Base-by-base conservation (phyloP, 768 basidiomycete species). In the Termitomyces eurrhizus region DNA sequence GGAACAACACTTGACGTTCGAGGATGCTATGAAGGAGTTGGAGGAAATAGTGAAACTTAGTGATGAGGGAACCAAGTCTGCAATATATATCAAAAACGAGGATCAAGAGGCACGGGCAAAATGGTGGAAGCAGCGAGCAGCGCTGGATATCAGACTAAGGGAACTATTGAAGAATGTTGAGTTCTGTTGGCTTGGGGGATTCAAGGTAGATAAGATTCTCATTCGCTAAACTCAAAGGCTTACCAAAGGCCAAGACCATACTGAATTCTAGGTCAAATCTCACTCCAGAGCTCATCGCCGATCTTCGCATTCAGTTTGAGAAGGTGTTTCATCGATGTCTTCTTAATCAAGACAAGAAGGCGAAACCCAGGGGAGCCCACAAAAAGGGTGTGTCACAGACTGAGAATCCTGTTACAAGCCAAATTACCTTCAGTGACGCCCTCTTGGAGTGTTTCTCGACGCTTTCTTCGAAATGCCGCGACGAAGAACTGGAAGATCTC, bases 181-280 rank as follows among this genome's bases (percentile, higher is more conserved):
- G 70, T 95, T 92, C 66, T 94, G 91, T 68, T 98, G 97, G 97
- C 79, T 99, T 3, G 96, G 97, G 1, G 94, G 90, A 24, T 98
- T 97, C 83, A 98, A 98, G 86, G 95, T 95, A 53, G 37, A 79
- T 67, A 3, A 24, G 58, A 9, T 59, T 16, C 37, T 46, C 13
- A 8, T 45, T 36, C 33, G 9, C 37, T 35, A 53, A 35, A 14
- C 6, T 29, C 29, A 54, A 61, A 16, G 46, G 9, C 57, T 32
- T 49, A 35, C 56, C 42, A 58, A 37, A 59, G 46, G 52, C 42
- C 58, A 90, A 55, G 90, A 87, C 88, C 1, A 87, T 90, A 67
- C 75, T 87, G 35, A 84, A 80, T 59, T 78, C 80, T 24, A 77
- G 78, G 2, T 73, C 73, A 37, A 74, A 72, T 50, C 65, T 78